These are phyloP conservation scores for Colletotrichum caudatum DNA, from an alignment of 2,329 filamentous ascomycete genomes.

Conservation along the genomic window DNA sequence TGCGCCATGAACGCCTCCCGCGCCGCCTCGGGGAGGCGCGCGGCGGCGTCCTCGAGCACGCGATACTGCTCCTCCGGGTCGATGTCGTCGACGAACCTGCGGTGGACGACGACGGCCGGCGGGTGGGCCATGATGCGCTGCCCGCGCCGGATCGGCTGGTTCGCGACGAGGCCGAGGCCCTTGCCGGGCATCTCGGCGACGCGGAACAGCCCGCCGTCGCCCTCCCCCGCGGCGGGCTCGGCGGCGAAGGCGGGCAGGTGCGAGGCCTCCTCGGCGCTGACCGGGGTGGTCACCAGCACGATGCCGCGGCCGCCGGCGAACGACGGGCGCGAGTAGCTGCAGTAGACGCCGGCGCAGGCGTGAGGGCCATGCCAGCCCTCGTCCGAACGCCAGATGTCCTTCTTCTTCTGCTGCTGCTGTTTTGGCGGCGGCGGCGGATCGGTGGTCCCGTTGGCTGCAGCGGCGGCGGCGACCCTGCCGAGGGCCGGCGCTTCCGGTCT, in stretches of 20 bases:
- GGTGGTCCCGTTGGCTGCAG: conserved; percentile 12
- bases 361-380: conserved; percentile 39
- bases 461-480: neutral
- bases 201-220: conserved; percentile 20
- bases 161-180: conserved; percentile 50
- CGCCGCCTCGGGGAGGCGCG: conserved; percentile 44
- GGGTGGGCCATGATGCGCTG: conserved; percentile 50
- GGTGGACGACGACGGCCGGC: conserved; percentile 48
- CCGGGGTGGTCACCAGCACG: conserved; percentile 52
- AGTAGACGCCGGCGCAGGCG: conserved; percentile 44
- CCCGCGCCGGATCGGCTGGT: conserved; percentile 47
- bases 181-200: conserved; percentile 46
- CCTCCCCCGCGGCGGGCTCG: neutral
- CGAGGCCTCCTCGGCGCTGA: conserved; percentile 37
- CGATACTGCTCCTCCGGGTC: conserved; percentile 44
- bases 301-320: conserved; percentile 55
- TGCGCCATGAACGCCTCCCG: conserved; percentile 45
- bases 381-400: conserved; percentile 39
- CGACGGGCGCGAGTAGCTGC: conserved; percentile 51
- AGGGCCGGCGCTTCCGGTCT: neutral
- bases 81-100: conserved; percentile 42
- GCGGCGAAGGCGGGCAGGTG: conserved; percentile 22
- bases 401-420: neutral
- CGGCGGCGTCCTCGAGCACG: conserved; percentile 46
- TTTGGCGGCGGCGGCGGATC: conserved; percentile 1